A percentile compares a stretch with the other conserved stretches of the same genome.
Evolutionary conservation across 148 eudicot species (phyloP).

Genomic region (Rhododendron ovatum): DNA sequence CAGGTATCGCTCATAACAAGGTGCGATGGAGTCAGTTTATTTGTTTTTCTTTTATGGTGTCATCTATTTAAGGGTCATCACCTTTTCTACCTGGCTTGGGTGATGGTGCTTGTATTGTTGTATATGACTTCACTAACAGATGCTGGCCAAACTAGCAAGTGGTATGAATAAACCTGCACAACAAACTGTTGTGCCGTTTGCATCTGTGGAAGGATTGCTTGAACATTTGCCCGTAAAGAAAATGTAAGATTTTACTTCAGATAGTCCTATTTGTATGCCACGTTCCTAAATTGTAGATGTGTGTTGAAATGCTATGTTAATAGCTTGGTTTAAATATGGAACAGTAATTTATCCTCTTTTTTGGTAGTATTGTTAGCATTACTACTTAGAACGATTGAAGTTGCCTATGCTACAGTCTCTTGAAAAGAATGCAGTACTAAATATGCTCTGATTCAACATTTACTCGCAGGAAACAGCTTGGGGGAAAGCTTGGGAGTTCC

Average conservation of each 20-base stretch:
- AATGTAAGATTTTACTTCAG: constrained; percentile 47
- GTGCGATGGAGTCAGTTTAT: constrained; percentile 22
- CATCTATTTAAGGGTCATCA: not conserved
- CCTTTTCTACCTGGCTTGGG: not conserved
- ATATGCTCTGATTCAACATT: constrained; percentile 3
- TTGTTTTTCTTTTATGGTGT: constrained; percentile 2
- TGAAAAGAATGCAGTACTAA: not conserved
- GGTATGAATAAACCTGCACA: constrained; percentile 98
- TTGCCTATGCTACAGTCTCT: not conserved
- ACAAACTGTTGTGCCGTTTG: constrained; percentile 77
- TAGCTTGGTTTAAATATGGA: not conserved
- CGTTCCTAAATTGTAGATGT: not conserved
- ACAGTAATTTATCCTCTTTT: not conserved
- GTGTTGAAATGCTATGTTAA: not conserved
- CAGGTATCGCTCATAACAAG: constrained; percentile 94
- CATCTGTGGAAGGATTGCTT: constrained; percentile 69
- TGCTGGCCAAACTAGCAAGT: constrained; percentile 91
- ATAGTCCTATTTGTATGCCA: not conserved
- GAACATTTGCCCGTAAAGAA: constrained; percentile 81
- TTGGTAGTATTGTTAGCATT: not conserved
- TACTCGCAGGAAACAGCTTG: constrained; percentile 84
- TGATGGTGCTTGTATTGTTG: constrained; percentile 1
- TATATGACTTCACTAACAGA: constrained; percentile 32
- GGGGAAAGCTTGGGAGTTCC: constrained; percentile 93
- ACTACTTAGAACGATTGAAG: not conserved